Percentiles rank a stretch among this genome's conserved stretches.
phyloP scores from a whole-genome alignment of 1,284 basidiomycete genomes.

The Cystobasidium pallidum region DNA sequence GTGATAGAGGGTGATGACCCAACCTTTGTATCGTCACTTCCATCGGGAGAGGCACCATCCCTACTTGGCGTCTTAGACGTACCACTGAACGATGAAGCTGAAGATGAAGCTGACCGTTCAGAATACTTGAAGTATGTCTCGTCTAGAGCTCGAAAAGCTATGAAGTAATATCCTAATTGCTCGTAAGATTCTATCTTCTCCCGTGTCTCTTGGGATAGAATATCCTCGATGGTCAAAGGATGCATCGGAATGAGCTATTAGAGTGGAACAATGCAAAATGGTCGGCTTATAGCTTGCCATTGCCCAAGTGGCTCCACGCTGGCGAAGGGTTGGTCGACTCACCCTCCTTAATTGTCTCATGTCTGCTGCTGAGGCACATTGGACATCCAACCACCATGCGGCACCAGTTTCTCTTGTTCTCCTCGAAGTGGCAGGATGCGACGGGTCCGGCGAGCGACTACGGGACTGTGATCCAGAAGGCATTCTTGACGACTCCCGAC shows the following conservation, averaged over 20 bases:
- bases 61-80: slow-evolving; percentile 1
- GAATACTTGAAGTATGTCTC: slow-evolving; percentile 65
- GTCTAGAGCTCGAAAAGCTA: slow-evolving; percentile 85
- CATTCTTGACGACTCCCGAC: not conserved
- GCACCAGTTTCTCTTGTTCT: slow-evolving; percentile 41
- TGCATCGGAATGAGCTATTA: slow-evolving; percentile 80
- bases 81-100: not conserved
- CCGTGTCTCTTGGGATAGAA: slow-evolving; percentile 88
- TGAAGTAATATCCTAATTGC: slow-evolving; percentile 88
- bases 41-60: slow-evolving; percentile 4
- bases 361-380: slow-evolving; percentile 87
- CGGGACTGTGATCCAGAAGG: slow-evolving; percentile 5
- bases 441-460: slow-evolving; percentile 16
- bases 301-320: not conserved
- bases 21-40: not conserved
- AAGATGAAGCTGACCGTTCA: slow-evolving; percentile 49
- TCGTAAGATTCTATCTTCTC: slow-evolving; percentile 92
- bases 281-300: no score
- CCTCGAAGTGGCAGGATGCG: slow-evolving; percentile 15
- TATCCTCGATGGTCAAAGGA: slow-evolving; percentile 92
- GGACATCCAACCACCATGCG: slow-evolving; percentile 91
- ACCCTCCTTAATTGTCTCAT: slow-evolving; percentile 85
- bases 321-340: slow-evolving; percentile 47
- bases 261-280: not conserved
- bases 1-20: not conserved